phyloP scores from a whole-genome alignment of 805 yeast genomes.

The Nakazawaea ernobii region DNA sequence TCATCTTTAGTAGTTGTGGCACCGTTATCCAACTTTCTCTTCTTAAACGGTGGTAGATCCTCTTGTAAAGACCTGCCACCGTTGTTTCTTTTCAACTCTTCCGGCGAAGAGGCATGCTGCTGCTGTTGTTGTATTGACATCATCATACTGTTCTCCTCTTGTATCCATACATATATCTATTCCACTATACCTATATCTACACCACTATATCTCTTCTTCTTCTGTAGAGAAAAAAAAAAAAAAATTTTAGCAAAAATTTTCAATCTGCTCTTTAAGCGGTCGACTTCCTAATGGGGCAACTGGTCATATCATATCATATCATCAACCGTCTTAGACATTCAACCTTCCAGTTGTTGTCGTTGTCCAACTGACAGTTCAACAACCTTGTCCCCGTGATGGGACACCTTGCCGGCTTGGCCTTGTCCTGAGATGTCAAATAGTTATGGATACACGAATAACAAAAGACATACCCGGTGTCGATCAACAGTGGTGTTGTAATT shows the following conservation, averaged over 20 bases:
- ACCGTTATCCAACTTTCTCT: background rate
- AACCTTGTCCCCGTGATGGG: slow-evolving; percentile 75
- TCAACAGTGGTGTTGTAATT: slow-evolving; percentile 74
- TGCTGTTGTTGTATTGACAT: slow-evolving; percentile 10
- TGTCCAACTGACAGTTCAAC: slow-evolving; percentile 59
- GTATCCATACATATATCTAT: background rate
- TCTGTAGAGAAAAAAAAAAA: background rate
- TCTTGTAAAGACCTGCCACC: background rate
- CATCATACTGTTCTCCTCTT: background rate
- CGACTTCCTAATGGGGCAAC: background rate
- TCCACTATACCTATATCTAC: background rate
- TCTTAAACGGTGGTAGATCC: background rate
- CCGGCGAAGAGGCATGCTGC: background rate
- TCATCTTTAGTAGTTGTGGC: background rate
- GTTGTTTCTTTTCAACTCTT: slow-evolving; percentile 4
- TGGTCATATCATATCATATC: slow-evolving; percentile 27
- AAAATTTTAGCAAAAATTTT: background rate
- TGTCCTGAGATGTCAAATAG: slow-evolving; percentile 44
- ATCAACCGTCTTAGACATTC: slow-evolving; percentile 73
- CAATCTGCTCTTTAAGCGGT: background rate
- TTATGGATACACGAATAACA: slow-evolving; percentile 83
- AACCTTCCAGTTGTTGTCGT: slow-evolving; percentile 61
- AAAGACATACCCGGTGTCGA: slow-evolving; percentile 88
- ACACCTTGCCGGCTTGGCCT: slow-evolving; percentile 61
- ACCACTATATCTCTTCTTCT: background rate